Evolutionary conservation across 805 yeast genomes (phyloP).

Genomic region (Lachancea meyersii): DNA sequence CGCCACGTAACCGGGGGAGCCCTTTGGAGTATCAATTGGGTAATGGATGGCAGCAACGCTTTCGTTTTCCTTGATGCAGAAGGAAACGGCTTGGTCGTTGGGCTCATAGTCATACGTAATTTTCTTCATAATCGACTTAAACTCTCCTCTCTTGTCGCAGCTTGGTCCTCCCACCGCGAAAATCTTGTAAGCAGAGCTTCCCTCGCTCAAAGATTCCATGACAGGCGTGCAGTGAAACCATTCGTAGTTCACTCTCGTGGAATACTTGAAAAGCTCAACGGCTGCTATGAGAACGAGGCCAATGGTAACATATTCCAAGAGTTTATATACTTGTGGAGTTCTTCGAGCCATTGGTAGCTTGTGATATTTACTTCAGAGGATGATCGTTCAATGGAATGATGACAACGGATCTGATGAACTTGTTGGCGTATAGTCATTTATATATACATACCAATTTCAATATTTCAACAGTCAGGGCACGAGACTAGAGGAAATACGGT

Average conservation of each 20-base stretch:
- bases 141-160: slow-evolving; percentile 41
- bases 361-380: neutral
- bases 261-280: slow-evolving; percentile 40
- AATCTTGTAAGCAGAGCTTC: slow-evolving; percentile 28
- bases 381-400: neutral
- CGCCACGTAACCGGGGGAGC: slow-evolving; percentile 33
- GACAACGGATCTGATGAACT: too few relatives aligned
- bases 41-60: slow-evolving; percentile 27
- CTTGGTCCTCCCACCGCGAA: slow-evolving; percentile 39
- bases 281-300: slow-evolving; percentile 35
- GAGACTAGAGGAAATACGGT: too few relatives aligned
- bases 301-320: slow-evolving; percentile 27
- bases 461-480: too few relatives aligned
- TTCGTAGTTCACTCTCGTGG: slow-evolving; percentile 37
- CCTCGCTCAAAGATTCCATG: slow-evolving; percentile 18
- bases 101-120: slow-evolving; percentile 37
- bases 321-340: slow-evolving; percentile 7
- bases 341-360: slow-evolving; percentile 1
- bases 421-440: too few relatives aligned
- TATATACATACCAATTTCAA: too few relatives aligned
- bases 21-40: slow-evolving; percentile 30
- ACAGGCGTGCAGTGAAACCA: slow-evolving; percentile 42
- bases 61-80: slow-evolving; percentile 35
- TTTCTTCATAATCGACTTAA: slow-evolving; percentile 36
- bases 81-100: slow-evolving; percentile 31